Percentiles rank a stretch among this genome's conserved stretches.
These are phyloP conservation scores for Orbilia oligospora DNA, from an alignment of 2,329 filamentous ascomycete genomes.

Conservation along the genomic window DNA sequence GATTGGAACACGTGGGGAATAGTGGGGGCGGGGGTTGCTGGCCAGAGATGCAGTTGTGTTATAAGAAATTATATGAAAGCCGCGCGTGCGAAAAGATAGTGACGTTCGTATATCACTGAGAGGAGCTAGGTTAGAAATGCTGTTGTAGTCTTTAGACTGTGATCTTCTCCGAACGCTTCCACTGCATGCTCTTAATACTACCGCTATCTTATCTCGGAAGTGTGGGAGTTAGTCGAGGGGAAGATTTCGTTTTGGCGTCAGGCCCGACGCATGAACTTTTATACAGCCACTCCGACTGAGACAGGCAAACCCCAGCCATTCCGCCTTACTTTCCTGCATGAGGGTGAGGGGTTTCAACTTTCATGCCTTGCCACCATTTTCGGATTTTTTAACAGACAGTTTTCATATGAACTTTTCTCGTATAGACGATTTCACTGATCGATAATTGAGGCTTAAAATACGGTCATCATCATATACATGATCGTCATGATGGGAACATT, in stretches of 20 bases:
- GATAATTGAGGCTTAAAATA: slow-evolving; percentile 6
- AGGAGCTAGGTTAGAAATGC: slow-evolving; percentile 16
- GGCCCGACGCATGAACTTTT: slow-evolving; percentile 31
- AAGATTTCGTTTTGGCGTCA: slow-evolving; percentile 26
- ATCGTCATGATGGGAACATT: neutral
- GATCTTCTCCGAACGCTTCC: slow-evolving; percentile 8
- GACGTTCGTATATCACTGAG: slow-evolving; percentile 1
- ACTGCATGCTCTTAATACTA: slow-evolving; percentile 16
- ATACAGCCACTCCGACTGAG: slow-evolving; percentile 19
- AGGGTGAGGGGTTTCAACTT: neutral
- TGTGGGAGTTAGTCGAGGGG: slow-evolving; percentile 23
- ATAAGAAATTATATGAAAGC: neutral
- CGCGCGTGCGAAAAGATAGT: slow-evolving; percentile 10
- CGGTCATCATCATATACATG: neutral
- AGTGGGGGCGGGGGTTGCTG: slow-evolving; percentile 19
- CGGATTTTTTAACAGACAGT: neutral
- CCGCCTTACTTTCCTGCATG: slow-evolving; percentile 13
- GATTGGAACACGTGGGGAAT: slow-evolving; percentile 20
- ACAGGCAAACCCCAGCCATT: slow-evolving; percentile 33
- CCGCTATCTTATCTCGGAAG: slow-evolving; percentile 35
- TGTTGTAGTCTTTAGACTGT: slow-evolving; percentile 11
- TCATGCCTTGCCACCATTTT: slow-evolving; percentile 11
- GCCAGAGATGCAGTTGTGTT: slow-evolving; percentile 17
- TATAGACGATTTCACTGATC: slow-evolving; percentile 3
- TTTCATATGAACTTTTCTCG: neutral